Evolutionary conservation across 345 rosid species (phyloP), one percentile per base, ranked within the genome.

Genomic region (Gossypium longicalyx): DNA sequence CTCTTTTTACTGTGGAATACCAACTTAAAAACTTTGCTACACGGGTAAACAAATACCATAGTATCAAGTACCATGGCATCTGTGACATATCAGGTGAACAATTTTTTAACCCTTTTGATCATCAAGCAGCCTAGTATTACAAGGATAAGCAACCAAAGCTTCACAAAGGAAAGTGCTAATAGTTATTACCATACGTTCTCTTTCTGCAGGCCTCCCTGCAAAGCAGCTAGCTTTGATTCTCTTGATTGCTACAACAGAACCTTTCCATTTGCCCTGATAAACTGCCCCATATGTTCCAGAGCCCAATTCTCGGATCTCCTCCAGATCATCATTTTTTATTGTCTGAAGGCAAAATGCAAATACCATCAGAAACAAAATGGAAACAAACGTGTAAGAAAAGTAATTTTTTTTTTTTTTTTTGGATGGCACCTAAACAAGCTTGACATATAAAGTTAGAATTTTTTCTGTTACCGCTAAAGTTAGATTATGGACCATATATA

Each of bases 151-250:
- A 41, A 64, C 51, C 51, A 64, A 64, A 64, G 48, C 25, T 43
- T 64, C 23, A 43, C 22, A 17, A 53, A 53, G 58, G n/a, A 10
- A 53, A 53, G 58, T 53, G 58, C 58, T n/a, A 7, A 53, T 53
- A 53, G 23, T 51, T 74, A 73, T 38, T 87, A 87, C 90, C 90
- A 87, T 77, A 45, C 92, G 98, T 83, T 90, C 92, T 85, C 99
- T 91, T 85, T 95, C 99, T 34, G 92, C 84, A 74, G 98, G 98
- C 83, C 86, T 93, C 80, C 98, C 99, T 44, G 98, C 93, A 88
- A 95, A 95, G 87, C 98, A 93, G 84, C 99, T 95, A 25, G 98
- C 98, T 85, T 94, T 95, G 70, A 95, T 95, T 76, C 98, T 90
- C 88, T 95, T 95, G 72, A 95, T 88, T 59, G 99, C 99, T 64